Evolutionary conservation across 352 stramenopile genomes (phyloP), one percentile per base, ranked within the genome.

Genomic region (Phytophthora macrochlamydospora): DNA sequence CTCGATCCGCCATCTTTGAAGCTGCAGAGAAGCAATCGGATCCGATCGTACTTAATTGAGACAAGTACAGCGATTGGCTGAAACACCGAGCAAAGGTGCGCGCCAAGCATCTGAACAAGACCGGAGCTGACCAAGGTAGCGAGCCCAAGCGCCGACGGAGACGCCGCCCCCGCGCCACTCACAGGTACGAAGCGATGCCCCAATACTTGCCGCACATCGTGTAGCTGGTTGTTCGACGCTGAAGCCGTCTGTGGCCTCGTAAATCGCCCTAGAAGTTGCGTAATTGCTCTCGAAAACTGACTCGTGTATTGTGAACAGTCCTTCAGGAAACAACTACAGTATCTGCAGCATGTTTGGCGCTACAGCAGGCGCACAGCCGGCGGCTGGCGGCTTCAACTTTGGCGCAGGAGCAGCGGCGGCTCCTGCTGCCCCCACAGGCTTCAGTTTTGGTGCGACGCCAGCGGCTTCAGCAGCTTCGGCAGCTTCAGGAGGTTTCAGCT

Each of bases 331-430:
- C 61, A 5, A 51, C 37, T 40, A 54, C 29, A 56, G 50, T 9
- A 48, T 38, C 46, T n/a, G 28, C 42, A 29, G 54, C 24, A 91
- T 91, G 79, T 91, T 91, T 54, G 81, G 81, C 30, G 67, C 71
- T 5, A 79, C 71, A n/a, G 59, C 71, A 69, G 51, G 68, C 54
- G 59, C 70, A 3, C 66, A 65, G 18, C 56, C 67, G 31, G 72
- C 51, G 37, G 18, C 71, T 4, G 56, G 70, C 18, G 78, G 81
- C 49, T 90, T 90, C 43, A 81, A 61, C 42, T 90, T 90, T 35
- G 73, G 81, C 5, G 61, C 63, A 51, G 57, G 58, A n/a, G 51
- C 69, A 7, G 24, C 63, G 9, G 35, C 74, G 12, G 48, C 67
- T 14, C 52, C 64, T 4, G 59, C 68, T 5, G 40, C 59, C 42